Base-by-base conservation (phyloP, 345 rosid genomes). In the Pistacia vera region DNA sequence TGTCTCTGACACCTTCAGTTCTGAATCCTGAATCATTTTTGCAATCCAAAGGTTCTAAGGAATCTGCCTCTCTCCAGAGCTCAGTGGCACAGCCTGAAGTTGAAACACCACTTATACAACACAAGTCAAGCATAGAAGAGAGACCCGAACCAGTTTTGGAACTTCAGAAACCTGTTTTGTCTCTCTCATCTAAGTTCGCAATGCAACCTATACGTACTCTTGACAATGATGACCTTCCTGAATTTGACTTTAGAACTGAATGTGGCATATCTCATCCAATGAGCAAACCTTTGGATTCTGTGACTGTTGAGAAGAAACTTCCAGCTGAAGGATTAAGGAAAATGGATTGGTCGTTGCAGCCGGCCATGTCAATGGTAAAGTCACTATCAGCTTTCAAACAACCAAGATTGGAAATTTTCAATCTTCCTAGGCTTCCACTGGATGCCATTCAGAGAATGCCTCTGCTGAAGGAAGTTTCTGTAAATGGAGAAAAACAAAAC, bases 151-250 rank as follows among this genome's bases (percentile, higher is more conserved):
- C 5, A 17, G 8, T 44, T 56, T 66, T 41, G 57, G 78, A n/a
- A 20, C 35, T 52, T 49, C 56, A 72, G 49, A 59, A 17, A 51
- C 62, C 68, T 66, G 56, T 17, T 41, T 49, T 57, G 0, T 46
- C n/a, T 56, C 49, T 36, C 17, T 54, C 68, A 33, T 28, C 61
- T 58, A 4, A 35, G 11, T 56, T 55, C 33, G 8, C 10, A 8
- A 79, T 69, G 61, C 55, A 46, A 44, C 75, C 35, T 20, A 3
- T 11, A 9, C 7, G 6, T 30, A 51, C 59, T 13, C 58, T 55
- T 41, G 82, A 69, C 48, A 68, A 73, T 52, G 76, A 78, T 70
- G 78, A 79, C 54, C 78, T 74, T 68, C 82, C 78, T 14, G 82
- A 79, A 46, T 74, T 68, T 69, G 75, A 79, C 68, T 79, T 69